Conservation (phyloP, 1,284 basidiomycete genomes). For the Mycena citricolor region DNA sequence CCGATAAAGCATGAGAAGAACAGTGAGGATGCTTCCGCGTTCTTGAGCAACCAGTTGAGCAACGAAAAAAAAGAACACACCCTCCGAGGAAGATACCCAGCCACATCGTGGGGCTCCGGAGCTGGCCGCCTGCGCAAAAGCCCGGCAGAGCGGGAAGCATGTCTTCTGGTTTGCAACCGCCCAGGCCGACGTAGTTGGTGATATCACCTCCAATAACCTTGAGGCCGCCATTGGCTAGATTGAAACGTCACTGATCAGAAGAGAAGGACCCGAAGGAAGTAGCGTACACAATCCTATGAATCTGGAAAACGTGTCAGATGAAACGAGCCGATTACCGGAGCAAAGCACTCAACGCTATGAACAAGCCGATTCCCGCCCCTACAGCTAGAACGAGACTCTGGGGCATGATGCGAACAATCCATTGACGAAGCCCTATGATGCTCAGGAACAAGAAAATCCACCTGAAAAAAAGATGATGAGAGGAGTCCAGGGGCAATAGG, state of each 20-base stretch:
- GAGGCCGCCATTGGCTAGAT: slow-evolving; percentile 63
- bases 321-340: slow-evolving; percentile 9
- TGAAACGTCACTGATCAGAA: not conserved
- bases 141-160: slow-evolving; percentile 42
- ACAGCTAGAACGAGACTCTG: slow-evolving; percentile 84
- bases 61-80: slow-evolving; percentile 40
- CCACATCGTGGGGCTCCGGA: slow-evolving; percentile 82
- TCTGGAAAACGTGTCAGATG: slow-evolving; percentile 34
- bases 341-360: slow-evolving; percentile 61
- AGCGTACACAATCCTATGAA: slow-evolving; percentile 62
- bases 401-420: slow-evolving; percentile 87
- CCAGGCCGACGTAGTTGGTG: slow-evolving; percentile 76
- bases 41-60: not conserved
- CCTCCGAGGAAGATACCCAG: slow-evolving; percentile 88
- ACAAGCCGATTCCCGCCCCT: slow-evolving; percentile 85
- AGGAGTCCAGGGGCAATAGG: slow-evolving; percentile 1
- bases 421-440: slow-evolving; percentile 84
- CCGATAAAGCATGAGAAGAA: slow-evolving; percentile 82
- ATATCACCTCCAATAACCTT: slow-evolving; percentile 77
- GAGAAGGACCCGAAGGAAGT: slow-evolving; percentile 37
- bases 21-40: slow-evolving; percentile 59
- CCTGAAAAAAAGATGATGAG: slow-evolving; percentile 32
- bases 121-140: slow-evolving; percentile 68
- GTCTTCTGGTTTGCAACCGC: slow-evolving; percentile 68
- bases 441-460: slow-evolving; percentile 87